Conservation (phyloP, 2,329 filamentous ascomycete genomes). For the Lojkania enalia region DNA sequence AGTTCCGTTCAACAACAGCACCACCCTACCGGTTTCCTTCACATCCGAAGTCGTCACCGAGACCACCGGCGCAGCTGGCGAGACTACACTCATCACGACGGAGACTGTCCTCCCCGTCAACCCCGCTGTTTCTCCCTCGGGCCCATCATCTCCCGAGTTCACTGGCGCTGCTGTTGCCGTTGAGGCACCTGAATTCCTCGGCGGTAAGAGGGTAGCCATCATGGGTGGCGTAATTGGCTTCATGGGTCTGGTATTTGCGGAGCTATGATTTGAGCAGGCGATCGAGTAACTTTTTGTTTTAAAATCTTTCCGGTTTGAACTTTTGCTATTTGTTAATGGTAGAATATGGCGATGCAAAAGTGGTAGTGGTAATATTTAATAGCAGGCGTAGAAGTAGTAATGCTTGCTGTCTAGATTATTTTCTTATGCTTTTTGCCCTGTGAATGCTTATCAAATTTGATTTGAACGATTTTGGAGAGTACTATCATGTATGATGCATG, state of each 20-base stretch:
- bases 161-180: constrained; percentile 18
- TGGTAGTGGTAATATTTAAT: constrained; percentile 9
- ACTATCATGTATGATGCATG: too few species aligned
- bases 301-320: not conserved
- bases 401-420: too few species aligned
- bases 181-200: constrained; percentile 10
- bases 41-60: constrained; percentile 6
- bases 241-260: constrained; percentile 28
- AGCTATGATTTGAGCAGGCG: constrained; percentile 16
- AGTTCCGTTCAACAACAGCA: constrained; percentile 11
- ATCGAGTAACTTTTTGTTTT: not conserved
- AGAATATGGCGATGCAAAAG: not conserved
- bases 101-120: constrained; percentile 9
- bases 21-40: constrained; percentile 4
- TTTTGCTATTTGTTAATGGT: not conserved
- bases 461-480: too few species aligned
- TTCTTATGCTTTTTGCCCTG: too few species aligned
- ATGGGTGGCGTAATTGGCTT: constrained; percentile 21
- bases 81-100: constrained; percentile 8
- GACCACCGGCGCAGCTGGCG: constrained; percentile 9
- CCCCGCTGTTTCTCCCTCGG: not conserved
- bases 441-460: too few species aligned
- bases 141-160: constrained; percentile 7
- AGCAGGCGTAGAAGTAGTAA: not conserved
- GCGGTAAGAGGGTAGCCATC: constrained; percentile 6